Base-by-base conservation (phyloP, 805 yeast genomes). In the Yueomyces sinensis region DNA sequence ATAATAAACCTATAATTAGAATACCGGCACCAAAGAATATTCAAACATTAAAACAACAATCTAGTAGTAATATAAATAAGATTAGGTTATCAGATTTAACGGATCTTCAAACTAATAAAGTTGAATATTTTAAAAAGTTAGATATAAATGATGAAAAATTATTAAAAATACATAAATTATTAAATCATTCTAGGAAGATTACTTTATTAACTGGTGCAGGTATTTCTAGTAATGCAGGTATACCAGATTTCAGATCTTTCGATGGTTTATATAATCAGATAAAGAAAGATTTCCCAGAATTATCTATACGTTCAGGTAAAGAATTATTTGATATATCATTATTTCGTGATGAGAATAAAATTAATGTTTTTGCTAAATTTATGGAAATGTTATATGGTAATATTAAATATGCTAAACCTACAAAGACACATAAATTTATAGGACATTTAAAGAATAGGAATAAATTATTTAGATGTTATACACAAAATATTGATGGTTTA, bases 141-240 rank as follows among this genome's bases (percentile, higher is more conserved):
- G 33, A 42, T n/a, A 27, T 32, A 2, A 34, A 35, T 7, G 36
- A 46, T 31, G 43, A 39, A 22, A 34, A 37, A 9, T 35, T 56
- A 18, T 25, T 38, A 3, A 49, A 43, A 32, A 54, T 63, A 9
- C 48, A 46, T 34, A 53, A 44, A 30, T 29, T 43, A 17, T 36
- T 59, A 17, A 43, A 41, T 24, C 44, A 50, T 31, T 50, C 63
- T 4, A 49, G 68, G 35, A 74, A 68, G 46, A 61, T 76, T n/a
- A 65, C 80, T 16, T 66, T 82, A 4, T 62, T 87, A 36, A 86
- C 95, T 0, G 97, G 98, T 6, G 98, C 98, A 2, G 98, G 98
- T 1, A 84, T 89, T 38, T 83, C 95, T 13, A 84, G 95, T 53
- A 83, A 82, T 52, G 96, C 97, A 1, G 97, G 98, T 0, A 91